A percentile compares a stretch with the other conserved stretches of the same genome.
Evolutionary conservation across 441 rosid species (phyloP).

Genomic region (Populus hybrid): DNA sequence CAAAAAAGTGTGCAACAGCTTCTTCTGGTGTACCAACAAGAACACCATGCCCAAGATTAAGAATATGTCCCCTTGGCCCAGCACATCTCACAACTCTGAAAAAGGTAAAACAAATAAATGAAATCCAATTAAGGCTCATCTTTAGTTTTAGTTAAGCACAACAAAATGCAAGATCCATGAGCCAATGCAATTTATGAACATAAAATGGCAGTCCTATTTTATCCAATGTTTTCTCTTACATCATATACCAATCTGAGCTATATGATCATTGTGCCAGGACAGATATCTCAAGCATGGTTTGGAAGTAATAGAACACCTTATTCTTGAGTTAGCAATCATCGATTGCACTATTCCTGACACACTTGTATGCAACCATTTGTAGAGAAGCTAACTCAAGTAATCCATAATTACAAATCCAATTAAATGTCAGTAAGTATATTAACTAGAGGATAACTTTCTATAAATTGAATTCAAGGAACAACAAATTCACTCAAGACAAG

Average conservation of each 20-base stretch:
- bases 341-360: background rate
- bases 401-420: background rate
- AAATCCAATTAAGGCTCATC: background rate
- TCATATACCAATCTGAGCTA: background rate
- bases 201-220: slow-evolving; percentile 1
- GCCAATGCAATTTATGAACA: slow-evolving; percentile 2
- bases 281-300: background rate
- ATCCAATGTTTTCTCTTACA: background rate
- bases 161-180: slow-evolving; percentile 16
- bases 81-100: slow-evolving; percentile 82
- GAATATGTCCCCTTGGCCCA: slow-evolving; percentile 82
- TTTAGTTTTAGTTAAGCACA: slow-evolving; percentile 5
- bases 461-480: background rate
- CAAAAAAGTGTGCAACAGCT: slow-evolving; percentile 92
- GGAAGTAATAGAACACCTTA: slow-evolving; percentile 5
- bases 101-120: slow-evolving; percentile 14
- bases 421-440: background rate
- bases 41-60: slow-evolving; percentile 90
- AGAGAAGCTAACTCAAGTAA: slow-evolving; percentile 1
- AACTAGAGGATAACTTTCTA: background rate
- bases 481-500: background rate
- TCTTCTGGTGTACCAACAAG: slow-evolving; percentile 97
- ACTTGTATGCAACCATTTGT: background rate
- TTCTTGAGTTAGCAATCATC: background rate
- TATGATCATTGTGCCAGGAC: background rate